Base-by-base conservation (phyloP, 1,139 yeast species). In the Kazachstania sp. region DNA sequence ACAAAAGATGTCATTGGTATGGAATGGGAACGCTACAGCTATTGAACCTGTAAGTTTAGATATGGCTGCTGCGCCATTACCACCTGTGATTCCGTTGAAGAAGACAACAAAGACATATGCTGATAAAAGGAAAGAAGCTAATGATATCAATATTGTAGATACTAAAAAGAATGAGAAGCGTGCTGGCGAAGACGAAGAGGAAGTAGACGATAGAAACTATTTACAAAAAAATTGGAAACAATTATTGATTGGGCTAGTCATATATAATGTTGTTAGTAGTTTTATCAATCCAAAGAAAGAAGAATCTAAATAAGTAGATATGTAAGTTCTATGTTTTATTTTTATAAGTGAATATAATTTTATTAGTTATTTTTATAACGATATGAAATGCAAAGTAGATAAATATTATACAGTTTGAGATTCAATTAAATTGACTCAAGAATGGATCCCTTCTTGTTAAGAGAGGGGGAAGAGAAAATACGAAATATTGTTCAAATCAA, bases 71-170 rank as follows among this genome's bases (percentile, higher is more conserved):
- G 65, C 60, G 2, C 58, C 59, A 23, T 44, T 48, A 16, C 55
- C 63, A 11, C 51, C 55, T 18, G 56, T 57, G 2, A 48, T 50
- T 31, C 52, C 54, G 46, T 47, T 62, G 43, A 59, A 56, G 46
- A 63, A 60, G 47, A 46, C 47, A 11, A 62, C 66, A 2, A 56
- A 60, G 51, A 63, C 67, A 2, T 63, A 63, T 44, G 58, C 61
- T 16, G 61, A 59, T 32, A 58, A 55, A 51, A 60, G 54, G 41
- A 57, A 53, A 19, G 56, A 50, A 12, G 37, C 40, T 7, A 23
- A 23, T 23, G 28, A 23, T 23, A 7, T 23, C 5, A 23, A 23
- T 23, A 9, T 23, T 7, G 28, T 23, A 23, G 28, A 23, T 23
- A 9, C 6, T 23, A 23, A 56, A 31, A 50, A 50, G 38, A 51